Evolutionary conservation across 2,329 filamentous ascomycete species (phyloP).

Genomic region (Talaromyces sp.): DNA sequence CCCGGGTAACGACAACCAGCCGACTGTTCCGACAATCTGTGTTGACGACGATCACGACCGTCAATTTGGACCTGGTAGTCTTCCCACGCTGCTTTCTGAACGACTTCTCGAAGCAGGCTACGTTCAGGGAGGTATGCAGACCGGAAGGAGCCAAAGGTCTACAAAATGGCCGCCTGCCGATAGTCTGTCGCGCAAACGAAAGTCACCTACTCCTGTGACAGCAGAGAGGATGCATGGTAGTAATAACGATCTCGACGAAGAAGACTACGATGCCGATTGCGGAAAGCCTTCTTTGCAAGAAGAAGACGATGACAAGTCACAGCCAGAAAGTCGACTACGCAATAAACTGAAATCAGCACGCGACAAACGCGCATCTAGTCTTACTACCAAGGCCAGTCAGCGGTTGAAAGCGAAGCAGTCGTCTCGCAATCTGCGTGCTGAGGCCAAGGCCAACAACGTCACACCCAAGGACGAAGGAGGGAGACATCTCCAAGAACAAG

Average conservation of each 20-base stretch:
- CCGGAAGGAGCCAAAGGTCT: conserved; percentile 16
- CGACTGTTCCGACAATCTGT: conserved; percentile 19
- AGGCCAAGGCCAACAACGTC: background rate
- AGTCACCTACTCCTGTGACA: conserved; percentile 18
- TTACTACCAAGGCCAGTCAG: conserved; percentile 16
- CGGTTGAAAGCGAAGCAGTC: conserved; percentile 16
- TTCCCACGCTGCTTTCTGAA: conserved; percentile 45
- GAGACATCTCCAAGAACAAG: conserved; percentile 21
- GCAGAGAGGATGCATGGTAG: background rate
- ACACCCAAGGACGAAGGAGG: background rate
- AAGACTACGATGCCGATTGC: conserved; percentile 7
- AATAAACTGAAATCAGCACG: conserved; percentile 7
- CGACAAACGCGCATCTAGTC: conserved; percentile 14
- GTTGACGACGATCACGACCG: conserved; percentile 19
- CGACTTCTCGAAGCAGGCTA: conserved; percentile 31
- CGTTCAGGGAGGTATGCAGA: background rate
- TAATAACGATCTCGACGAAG: background rate
- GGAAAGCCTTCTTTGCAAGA: background rate
- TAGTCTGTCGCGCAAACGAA: conserved; percentile 33
- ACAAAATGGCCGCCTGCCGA: conserved; percentile 20
- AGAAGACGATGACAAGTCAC: background rate
- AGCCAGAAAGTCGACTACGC: background rate
- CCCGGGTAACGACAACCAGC: background rate
- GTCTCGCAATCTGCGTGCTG: conserved; percentile 12
- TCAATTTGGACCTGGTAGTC: conserved; percentile 39